A percentile compares a stretch with the other conserved stretches of the same genome.
Conservation (phyloP, 2,329 filamentous ascomycete species). For the Nemania sp. region DNA sequence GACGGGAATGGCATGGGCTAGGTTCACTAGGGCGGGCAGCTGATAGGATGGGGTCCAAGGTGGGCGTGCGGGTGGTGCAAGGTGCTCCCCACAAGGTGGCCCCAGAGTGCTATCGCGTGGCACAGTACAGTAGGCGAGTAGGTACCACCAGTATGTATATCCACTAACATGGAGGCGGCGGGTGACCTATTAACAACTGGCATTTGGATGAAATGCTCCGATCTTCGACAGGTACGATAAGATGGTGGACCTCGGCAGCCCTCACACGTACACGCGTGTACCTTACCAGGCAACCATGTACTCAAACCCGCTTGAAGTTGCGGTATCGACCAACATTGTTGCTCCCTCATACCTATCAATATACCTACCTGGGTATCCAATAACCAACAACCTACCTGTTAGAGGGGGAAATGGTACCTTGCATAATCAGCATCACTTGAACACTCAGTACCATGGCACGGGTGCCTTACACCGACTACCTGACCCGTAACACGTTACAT, state of each 20-base stretch:
- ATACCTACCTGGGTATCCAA: too few species aligned
- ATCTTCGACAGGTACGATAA: background rate
- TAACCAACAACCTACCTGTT: too few species aligned
- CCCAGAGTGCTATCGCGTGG: slow-evolving; percentile 15
- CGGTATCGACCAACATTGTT: too few species aligned
- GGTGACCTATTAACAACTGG: background rate
- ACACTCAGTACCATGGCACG: background rate
- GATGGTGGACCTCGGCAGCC: too few species aligned
- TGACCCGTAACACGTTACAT: too few species aligned
- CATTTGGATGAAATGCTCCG: slow-evolving; percentile 4
- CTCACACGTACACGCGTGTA: too few species aligned
- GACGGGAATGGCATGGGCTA: slow-evolving; percentile 8
- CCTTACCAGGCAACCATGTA: too few species aligned
- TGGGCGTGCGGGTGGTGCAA: slow-evolving; percentile 4
- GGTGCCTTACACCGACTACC: too few species aligned
- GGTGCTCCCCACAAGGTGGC: slow-evolving; percentile 13
- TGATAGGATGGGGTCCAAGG: slow-evolving; percentile 2
- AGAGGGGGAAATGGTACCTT: too few species aligned
- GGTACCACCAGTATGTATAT: too few species aligned
- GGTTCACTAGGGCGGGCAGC: background rate
- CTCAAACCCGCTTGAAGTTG: too few species aligned
- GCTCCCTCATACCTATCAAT: too few species aligned
- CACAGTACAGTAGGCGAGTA: background rate
- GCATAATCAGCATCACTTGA: slow-evolving; percentile 1
- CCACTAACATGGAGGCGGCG: background rate